These are phyloP conservation scores for Backusella parvicylindrica DNA, from an alignment of 192 early-diverging fungal species.

Conservation along the genomic window DNA sequence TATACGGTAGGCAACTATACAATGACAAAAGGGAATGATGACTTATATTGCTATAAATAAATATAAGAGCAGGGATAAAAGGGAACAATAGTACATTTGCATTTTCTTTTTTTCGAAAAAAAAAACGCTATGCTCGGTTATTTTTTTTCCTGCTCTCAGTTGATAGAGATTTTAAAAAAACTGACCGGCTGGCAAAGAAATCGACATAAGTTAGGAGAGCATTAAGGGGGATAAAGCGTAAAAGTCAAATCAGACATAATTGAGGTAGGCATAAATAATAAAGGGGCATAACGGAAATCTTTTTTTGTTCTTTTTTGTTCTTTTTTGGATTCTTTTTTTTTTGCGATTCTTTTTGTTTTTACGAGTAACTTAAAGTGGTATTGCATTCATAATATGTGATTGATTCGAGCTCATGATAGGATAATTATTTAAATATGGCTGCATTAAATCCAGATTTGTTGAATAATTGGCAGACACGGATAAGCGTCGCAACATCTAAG, in stretches of 20 bases:
- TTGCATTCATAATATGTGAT: background rate
- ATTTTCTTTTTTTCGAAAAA: background rate
- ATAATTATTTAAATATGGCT: background rate
- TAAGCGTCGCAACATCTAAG: conserved; percentile 5
- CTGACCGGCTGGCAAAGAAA: background rate
- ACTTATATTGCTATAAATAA: background rate
- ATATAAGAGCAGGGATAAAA: background rate
- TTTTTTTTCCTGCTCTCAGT: background rate
- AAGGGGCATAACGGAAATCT: background rate
- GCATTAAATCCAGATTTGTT: background rate
- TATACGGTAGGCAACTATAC: background rate
- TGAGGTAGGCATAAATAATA: background rate
- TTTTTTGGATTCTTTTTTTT: background rate
- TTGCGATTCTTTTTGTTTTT: background rate
- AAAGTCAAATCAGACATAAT: background rate
- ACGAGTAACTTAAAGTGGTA: background rate
- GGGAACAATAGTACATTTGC: background rate
- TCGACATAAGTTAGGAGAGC: background rate
- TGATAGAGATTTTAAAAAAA: background rate
- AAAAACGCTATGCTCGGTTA: background rate
- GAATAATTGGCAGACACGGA: background rate
- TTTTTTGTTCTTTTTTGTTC: background rate
- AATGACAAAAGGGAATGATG: background rate
- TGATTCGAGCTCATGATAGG: background rate
- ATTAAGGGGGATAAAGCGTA: background rate